Base-by-base conservation (phyloP, 1,284 basidiomycete genomes). In the Papiliotrema nemorosa region DNA sequence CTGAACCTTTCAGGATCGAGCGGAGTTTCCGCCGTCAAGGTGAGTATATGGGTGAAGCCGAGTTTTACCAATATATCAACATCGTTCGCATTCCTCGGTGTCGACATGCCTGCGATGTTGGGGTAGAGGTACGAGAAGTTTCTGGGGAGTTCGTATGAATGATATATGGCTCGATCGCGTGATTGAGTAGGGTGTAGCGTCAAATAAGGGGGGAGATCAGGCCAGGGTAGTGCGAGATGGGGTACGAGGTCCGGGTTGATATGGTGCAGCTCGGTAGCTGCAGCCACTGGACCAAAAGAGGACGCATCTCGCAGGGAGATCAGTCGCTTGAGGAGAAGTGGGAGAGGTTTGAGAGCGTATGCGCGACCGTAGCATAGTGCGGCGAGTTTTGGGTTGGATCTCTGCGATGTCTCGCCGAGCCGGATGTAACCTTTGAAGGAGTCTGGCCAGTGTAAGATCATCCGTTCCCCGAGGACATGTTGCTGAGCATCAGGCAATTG, bases 51-150 rank as follows among this genome's bases (percentile, higher is more conserved):
- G 5, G 79, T 78, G 50, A 84, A 80, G 12, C 80, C 80, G 21
- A 84, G 60, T 16, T 73, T 62, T 13, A 75, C 67, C 16, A 83
- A 76, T 2, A 74, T 72, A 3, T 64, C 57, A 44, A 83, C 78
- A 60, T 84, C 82, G n/a, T 75, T 71, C 45, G 76, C 76, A 52
- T 70, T 62, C 1, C 79, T 74, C 0, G 82, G 82, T 0, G 80
- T 82, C 0, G 82, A 83, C 80, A 83, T 82, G 37, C 82, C 75
- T 3, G 82, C 82, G 20, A 84, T 57, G 42, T 77, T 80, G 5
- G 82, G 82, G 31, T 83, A 71, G 10, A 84, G 72, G 82, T 82
- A 84, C 6, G 81, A 76, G 63, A 84, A 83, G 68, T 80, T 82
- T 5, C 82, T 77, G 27, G 81, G 81, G 3, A 83, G 69, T 14